Percentiles rank a stretch among this genome's conserved stretches.
Evolutionary conservation across 2,329 filamentous ascomycete genomes (phyloP).

Genomic region (Fusarium fracticaudum): DNA sequence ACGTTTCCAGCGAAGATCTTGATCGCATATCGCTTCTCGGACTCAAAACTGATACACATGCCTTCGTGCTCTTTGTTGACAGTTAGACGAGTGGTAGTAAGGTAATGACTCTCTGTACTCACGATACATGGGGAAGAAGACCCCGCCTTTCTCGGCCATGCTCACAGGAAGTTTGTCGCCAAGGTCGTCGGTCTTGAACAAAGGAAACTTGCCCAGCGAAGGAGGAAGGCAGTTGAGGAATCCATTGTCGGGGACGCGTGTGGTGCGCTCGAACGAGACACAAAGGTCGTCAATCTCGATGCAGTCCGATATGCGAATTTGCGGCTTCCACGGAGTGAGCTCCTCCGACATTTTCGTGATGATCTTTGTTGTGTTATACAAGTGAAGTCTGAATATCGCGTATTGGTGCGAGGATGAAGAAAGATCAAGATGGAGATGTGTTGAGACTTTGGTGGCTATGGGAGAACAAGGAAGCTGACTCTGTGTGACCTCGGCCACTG

Average conservation of each 20-base stretch:
- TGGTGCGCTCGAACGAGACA: neutral
- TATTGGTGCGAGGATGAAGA: neutral
- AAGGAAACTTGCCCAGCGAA: neutral
- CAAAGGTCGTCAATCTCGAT: neutral
- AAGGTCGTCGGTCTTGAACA: neutral
- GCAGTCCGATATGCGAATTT: neutral
- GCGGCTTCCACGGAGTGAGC: neutral
- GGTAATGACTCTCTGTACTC: neutral
- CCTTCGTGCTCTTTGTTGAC: neutral
- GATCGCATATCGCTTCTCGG: neutral
- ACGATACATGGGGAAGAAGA: slow-evolving; percentile 7
- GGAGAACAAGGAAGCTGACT: neutral
- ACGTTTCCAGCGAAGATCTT: neutral
- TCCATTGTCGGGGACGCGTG: neutral
- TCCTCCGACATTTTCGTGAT: fast-evolving
- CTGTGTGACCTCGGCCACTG: neutral
- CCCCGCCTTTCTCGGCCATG: neutral
- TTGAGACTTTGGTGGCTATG: neutral
- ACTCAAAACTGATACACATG: neutral
- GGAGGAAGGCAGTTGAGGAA: fast-evolving
- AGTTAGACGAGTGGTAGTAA: neutral
- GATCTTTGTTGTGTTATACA: neutral
- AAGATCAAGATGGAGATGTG: neutral
- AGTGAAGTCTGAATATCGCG: neutral
- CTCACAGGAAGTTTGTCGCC: neutral